Base-by-base conservation (phyloP, 768 basidiomycete species). In the Termitomyces sp. region DNA sequence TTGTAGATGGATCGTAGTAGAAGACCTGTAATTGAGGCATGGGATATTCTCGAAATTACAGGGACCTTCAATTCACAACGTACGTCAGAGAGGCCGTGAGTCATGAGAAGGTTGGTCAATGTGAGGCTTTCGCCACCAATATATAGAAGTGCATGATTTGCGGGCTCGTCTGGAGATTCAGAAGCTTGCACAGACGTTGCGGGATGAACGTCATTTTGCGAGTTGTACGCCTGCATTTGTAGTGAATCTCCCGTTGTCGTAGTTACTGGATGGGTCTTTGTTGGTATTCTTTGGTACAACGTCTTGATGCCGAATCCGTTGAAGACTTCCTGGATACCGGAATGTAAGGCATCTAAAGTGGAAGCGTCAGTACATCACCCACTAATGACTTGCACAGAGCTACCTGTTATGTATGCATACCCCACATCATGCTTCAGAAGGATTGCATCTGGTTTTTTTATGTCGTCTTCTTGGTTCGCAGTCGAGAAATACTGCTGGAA, bases 51-150 rank as follows among this genome's bases (percentile, higher is more conserved):
- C 37, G 41, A 3, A 15, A 14, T 7, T 11, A 5, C 28, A 17
- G n/a, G 3, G 14, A 37, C 10, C 19, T 45, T n/a, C 9, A 41
- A 28, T 43, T 26, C 12, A n/a, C 10, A 14, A 52, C 41, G 30
- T 46, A 91, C 93, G 50, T 79, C 71, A 53, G 76, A 83, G 0
- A 74, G 71, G 3, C 87, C 78, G 65, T 97, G 83, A 0, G 87
- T 93, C 74, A 98, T 86, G 41, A 97, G 76, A 7, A 98, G 67
- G 63, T 98, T 98, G 9, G 89, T 88, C 40, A 98, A 71, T 1
- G 79, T 79, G 3, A 95, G 79, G 57, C 83, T 86, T 67, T 97
- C 91, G 21, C 78, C 78, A 1, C 96, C 96, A 41, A 98, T 75
- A 58, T 81, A 81, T 37, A 82, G 64, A 48, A 82, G 72, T 3